Conservation (phyloP, 345 rosid genomes). For the Hypericum androsaemum region DNA sequence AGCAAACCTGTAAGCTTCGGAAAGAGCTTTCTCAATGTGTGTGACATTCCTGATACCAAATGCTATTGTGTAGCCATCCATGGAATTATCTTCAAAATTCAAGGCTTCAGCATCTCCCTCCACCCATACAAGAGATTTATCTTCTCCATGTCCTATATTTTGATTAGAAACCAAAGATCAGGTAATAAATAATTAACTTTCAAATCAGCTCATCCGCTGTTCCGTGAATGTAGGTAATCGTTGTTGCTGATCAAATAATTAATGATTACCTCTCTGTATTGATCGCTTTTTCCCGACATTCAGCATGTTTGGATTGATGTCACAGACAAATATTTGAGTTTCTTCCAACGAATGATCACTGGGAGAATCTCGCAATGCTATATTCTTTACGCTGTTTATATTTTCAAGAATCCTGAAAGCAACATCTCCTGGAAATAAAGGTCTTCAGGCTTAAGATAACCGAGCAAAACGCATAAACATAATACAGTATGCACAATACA, state of each 20-base stretch:
- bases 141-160: conserved; percentile 28
- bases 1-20: conserved; percentile 58
- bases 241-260: too few species aligned
- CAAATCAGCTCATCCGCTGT: background rate
- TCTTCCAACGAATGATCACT: conserved; percentile 58
- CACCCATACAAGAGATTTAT: conserved; percentile 71
- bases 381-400: conserved; percentile 41
- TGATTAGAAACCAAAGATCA: background rate
- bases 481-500: background rate
- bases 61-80: conserved; percentile 97
- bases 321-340: conserved; percentile 77
- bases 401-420: conserved; percentile 75
- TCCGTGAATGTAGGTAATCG: too few species aligned
- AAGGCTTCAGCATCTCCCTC: conserved; percentile 91
- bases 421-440: conserved; percentile 65
- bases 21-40: conserved; percentile 81
- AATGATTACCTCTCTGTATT: conserved; percentile 53
- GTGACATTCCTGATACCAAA: conserved; percentile 98
- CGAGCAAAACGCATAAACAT: background rate
- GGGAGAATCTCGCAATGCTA: conserved; percentile 46
- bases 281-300: conserved; percentile 78
- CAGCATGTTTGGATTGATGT: conserved; percentile 88
- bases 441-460: background rate
- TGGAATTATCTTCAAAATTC: conserved; percentile 55
- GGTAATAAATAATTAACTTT: background rate